These are phyloP conservation scores for Lipomyces starkeyi DNA, from an alignment of 805 yeast species.

Conservation along the genomic window DNA sequence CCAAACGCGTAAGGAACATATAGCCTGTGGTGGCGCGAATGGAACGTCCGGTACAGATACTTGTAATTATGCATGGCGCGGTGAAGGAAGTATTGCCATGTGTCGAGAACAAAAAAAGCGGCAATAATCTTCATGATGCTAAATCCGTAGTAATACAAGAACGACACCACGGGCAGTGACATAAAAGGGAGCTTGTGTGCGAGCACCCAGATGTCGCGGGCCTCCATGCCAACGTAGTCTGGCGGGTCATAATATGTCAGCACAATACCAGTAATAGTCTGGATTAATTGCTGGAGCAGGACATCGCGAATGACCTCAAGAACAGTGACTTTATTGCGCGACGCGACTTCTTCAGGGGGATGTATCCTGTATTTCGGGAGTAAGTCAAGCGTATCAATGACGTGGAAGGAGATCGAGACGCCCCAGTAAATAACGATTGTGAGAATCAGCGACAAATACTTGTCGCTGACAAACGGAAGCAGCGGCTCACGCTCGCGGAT, in stretches of 20 bases:
- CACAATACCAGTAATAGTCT: constrained; percentile 69
- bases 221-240: constrained; percentile 33
- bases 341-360: constrained; percentile 81
- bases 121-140: constrained; percentile 60
- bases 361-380: constrained; percentile 89
- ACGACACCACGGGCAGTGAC: constrained; percentile 58
- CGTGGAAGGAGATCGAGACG: constrained; percentile 72
- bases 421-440: constrained; percentile 89
- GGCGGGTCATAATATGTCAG: constrained; percentile 61
- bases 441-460: constrained; percentile 67
- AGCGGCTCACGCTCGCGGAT: constrained; percentile 45
- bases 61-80: constrained; percentile 86
- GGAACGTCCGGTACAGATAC: constrained; percentile 76
- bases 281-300: constrained; percentile 80
- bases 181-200: constrained; percentile 50
- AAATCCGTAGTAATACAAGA: constrained; percentile 66
- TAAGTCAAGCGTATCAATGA: constrained; percentile 73
- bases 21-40: constrained; percentile 91
- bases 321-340: constrained; percentile 76
- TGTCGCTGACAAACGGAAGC: constrained; percentile 71
- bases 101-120: constrained; percentile 80
- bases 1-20: constrained; percentile 98
- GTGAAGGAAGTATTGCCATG: constrained; percentile 95
- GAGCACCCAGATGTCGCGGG: constrained; percentile 49
- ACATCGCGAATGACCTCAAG: constrained; percentile 81